phyloP scores from a whole-genome alignment of 2,329 filamentous ascomycete species.

The Clathrospora elynae region DNA sequence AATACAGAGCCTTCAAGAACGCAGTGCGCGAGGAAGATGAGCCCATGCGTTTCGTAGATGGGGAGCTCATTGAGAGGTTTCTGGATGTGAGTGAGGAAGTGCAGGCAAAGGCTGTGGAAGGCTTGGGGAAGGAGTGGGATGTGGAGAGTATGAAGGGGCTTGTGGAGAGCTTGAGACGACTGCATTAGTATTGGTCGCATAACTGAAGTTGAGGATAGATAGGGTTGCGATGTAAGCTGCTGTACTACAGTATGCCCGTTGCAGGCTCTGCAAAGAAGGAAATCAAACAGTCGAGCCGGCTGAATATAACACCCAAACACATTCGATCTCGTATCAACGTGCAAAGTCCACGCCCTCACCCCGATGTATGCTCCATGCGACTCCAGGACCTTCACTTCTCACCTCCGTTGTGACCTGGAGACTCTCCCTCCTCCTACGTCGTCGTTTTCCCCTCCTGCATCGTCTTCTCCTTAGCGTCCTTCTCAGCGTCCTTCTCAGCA shows the following conservation, averaged over 20 bases:
- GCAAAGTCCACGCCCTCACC: too few species aligned
- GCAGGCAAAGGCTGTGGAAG: conserved; percentile 60
- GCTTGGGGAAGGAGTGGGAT: conserved; percentile 62
- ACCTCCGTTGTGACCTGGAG: too few species aligned
- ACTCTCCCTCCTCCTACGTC: too few species aligned
- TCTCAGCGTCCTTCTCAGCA: too few species aligned
- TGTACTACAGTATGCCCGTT: background rate
- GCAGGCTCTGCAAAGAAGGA: too few species aligned
- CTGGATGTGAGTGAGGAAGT: conserved; percentile 68
- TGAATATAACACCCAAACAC: too few species aligned
- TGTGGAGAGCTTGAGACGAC: conserved; percentile 61
- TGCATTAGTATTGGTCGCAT: conserved; percentile 41
- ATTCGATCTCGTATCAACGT: too few species aligned
- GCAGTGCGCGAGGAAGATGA: conserved; percentile 71
- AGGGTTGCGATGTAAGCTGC: background rate
- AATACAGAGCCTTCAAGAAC: conserved; percentile 82
- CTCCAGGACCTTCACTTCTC: too few species aligned
- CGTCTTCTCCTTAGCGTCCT: too few species aligned
- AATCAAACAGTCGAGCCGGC: too few species aligned
- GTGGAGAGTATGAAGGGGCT: conserved; percentile 63
- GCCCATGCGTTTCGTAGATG: conserved; percentile 88
- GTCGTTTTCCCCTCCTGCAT: too few species aligned
- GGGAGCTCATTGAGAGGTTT: conserved; percentile 86
- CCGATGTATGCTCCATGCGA: too few species aligned
- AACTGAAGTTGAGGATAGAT: background rate